These are phyloP conservation scores for Hemileia vastatrix DNA, from an alignment of 1,284 basidiomycete species.

Conservation along the genomic window DNA sequence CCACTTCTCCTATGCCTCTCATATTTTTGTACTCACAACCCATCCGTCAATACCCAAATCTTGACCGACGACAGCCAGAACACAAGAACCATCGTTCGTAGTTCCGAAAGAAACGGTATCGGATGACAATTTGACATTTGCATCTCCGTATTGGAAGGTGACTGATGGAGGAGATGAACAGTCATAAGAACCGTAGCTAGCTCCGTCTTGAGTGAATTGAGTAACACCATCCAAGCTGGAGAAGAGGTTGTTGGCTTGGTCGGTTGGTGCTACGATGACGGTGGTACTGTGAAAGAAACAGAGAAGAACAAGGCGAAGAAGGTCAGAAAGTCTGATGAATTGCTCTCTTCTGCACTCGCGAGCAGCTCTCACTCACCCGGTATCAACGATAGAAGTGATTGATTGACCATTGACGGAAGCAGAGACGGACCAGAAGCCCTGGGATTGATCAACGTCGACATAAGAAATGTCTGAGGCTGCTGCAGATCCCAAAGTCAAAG, in stretches of 20 bases:
- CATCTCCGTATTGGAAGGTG: background rate
- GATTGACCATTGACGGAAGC: slow-evolving; percentile 31
- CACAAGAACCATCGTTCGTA: background rate
- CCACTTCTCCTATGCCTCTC: background rate
- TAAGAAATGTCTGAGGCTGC: slow-evolving; percentile 32
- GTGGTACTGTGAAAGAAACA: background rate
- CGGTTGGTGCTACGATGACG: slow-evolving; percentile 1
- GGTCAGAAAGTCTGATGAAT: too few species aligned
- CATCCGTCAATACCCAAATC: background rate
- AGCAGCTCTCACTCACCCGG: slow-evolving; percentile 15
- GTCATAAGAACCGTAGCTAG: slow-evolving; percentile 3
- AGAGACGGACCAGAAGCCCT: slow-evolving; percentile 36
- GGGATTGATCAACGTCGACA: slow-evolving; percentile 30
- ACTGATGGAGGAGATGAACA: slow-evolving; percentile 3
- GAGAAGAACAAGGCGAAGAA: too few species aligned
- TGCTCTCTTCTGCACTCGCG: too few species aligned
- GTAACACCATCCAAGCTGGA: background rate
- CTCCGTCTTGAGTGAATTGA: background rate
- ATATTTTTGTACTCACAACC: background rate
- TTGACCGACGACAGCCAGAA: background rate
- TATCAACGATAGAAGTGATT: slow-evolving; percentile 38
- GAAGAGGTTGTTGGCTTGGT: slow-evolving; percentile 2
- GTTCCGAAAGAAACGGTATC: background rate
- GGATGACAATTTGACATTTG: background rate
- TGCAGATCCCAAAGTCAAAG: slow-evolving; percentile 30